A percentile compares a stretch with the other conserved stretches of the same genome.
Conservation (phyloP, 257 asterid genomes). For the Asclepias syriaca region DNA sequence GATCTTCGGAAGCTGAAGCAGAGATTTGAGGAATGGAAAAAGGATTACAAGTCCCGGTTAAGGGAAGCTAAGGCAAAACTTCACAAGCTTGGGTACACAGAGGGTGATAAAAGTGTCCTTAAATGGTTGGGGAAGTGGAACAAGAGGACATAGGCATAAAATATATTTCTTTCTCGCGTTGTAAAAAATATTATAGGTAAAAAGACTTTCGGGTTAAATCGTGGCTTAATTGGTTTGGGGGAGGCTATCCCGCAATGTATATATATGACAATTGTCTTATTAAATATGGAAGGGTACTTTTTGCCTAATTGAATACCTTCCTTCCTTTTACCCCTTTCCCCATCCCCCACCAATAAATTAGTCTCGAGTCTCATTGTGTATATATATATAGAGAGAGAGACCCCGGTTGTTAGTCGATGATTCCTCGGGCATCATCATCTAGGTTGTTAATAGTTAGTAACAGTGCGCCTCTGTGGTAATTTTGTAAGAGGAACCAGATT, state of each 20-base stretch:
- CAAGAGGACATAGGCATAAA: conserved; percentile 25
- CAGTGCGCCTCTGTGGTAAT: conserved; percentile 1
- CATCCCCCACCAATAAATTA: not conserved
- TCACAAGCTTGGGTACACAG: conserved; percentile 33
- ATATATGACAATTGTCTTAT: conserved; percentile 19
- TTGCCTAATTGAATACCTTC: conserved; percentile 10
- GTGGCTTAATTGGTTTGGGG: not conserved
- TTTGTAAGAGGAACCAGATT: conserved; percentile 10
- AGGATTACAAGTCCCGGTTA: conserved; percentile 55
- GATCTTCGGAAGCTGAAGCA: conserved; percentile 51
- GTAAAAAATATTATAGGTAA: conserved; percentile 13
- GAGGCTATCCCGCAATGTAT: conserved; percentile 13
- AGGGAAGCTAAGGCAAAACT: conserved; percentile 55
- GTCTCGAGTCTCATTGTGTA: conserved; percentile 22
- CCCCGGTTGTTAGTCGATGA: conserved; percentile 16
- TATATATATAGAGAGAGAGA: conserved; percentile 4
- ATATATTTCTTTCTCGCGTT: not conserved
- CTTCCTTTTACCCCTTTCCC: not conserved
- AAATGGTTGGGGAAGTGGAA: conserved; percentile 77
- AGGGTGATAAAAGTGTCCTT: conserved; percentile 42
- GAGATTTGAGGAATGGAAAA: conserved; percentile 61
- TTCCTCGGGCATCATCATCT: conserved; percentile 3
- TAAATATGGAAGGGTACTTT: conserved; percentile 11
- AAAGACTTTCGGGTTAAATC: not conserved
- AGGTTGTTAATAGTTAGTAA: conserved; percentile 9